These are phyloP conservation scores for Trametes elegans DNA, from an alignment of 768 basidiomycete genomes.

Conservation along the genomic window DNA sequence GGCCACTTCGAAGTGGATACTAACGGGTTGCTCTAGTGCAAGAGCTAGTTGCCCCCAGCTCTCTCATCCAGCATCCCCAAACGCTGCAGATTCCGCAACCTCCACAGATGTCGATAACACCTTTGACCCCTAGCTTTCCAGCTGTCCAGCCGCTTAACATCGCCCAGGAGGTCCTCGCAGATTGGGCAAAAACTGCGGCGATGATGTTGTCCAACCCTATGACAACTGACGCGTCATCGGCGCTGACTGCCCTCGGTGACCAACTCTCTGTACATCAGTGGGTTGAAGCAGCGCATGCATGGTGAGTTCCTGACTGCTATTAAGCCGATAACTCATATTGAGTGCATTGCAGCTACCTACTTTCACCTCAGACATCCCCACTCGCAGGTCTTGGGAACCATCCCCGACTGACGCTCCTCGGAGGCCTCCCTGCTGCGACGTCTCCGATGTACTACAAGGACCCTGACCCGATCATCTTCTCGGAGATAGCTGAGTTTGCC, in stretches of 20 bases:
- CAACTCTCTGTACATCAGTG: constrained; percentile 69
- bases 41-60: constrained; percentile 58
- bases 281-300: constrained; percentile 86
- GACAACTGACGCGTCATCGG: constrained; percentile 64
- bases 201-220: constrained; percentile 78
- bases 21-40: constrained; percentile 51
- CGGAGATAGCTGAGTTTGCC: constrained; percentile 92
- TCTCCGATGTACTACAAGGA: constrained; percentile 58
- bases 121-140: constrained; percentile 64
- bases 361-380: constrained; percentile 78
- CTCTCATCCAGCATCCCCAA: constrained; percentile 26
- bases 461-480: constrained; percentile 74
- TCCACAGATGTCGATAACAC: constrained; percentile 41
- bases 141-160: constrained; percentile 42
- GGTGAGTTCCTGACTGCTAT: constrained; percentile 56
- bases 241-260: constrained; percentile 84
- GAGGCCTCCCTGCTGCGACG: constrained; percentile 48
- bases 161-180: constrained; percentile 60
- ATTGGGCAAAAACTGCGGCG: constrained; percentile 85
- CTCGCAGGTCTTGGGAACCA: constrained; percentile 69
- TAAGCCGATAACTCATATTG: not conserved
- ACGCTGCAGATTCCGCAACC: constrained; percentile 39
- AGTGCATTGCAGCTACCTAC: constrained; percentile 60
- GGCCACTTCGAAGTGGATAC: constrained; percentile 3
- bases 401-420: constrained; percentile 69